phyloP scores from a whole-genome alignment of 169 alveolate genomes.

The Eimeria tenella region DNA sequence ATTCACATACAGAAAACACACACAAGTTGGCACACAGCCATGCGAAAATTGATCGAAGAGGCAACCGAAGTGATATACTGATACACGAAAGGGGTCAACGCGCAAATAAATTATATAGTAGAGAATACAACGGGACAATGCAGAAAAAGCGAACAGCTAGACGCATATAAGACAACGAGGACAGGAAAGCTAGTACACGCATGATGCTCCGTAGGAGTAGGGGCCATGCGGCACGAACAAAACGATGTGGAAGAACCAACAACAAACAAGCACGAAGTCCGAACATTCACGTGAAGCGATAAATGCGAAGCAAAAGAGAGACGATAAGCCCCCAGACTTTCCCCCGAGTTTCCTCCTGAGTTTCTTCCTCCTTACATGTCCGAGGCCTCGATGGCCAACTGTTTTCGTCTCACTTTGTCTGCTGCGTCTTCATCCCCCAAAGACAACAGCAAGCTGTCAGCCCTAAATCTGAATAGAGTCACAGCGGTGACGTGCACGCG shows the following conservation, averaged over 20 bases:
- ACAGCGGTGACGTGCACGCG: background rate
- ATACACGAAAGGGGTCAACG: no score
- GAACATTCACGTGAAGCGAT: no score
- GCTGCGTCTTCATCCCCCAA: constrained; percentile 22
- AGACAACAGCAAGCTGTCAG: constrained; percentile 33
- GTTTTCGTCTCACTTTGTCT: background rate
- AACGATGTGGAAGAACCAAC: background rate
- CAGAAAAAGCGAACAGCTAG: no score
- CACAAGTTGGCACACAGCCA: background rate
- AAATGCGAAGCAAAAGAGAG: no score
- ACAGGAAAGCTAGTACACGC: background rate
- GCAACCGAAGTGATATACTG: no score
- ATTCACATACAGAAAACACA: background rate
- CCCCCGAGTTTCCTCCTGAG: no score
- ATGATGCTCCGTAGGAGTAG: background rate
- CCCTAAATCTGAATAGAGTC: constrained; percentile 2
- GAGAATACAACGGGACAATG: no score
- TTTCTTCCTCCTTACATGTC: background rate
- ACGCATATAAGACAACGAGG: no score
- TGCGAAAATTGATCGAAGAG: no score
- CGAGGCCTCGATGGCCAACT: background rate
- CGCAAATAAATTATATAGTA: no score
- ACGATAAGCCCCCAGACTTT: no score
- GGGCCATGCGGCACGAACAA: background rate
- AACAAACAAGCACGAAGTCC: background rate